phyloP scores from a whole-genome alignment of 495 filamentous ascomycete species.

The Wilcoxina mikolae region DNA sequence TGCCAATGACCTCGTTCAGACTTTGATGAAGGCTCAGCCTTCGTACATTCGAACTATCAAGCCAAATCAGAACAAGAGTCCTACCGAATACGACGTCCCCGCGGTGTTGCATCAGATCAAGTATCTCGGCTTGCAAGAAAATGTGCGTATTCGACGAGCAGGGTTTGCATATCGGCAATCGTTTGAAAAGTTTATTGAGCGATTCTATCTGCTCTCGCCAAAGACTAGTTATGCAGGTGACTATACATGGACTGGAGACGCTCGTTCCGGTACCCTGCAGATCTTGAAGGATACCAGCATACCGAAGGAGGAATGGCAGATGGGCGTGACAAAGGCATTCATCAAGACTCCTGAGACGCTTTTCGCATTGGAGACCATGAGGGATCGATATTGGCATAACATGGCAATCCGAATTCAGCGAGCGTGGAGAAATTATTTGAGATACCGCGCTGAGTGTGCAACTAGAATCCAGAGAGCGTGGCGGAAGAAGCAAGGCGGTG shows the following conservation, averaged over 20 bases:
- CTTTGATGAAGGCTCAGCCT: conserved; percentile 90
- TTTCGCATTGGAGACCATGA: conserved; percentile 94
- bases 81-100: conserved; percentile 71
- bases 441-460: conserved; percentile 82
- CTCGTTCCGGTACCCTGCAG: conserved; percentile 73
- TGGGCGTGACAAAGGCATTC: conserved; percentile 94
- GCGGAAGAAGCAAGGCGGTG: conserved; percentile 75
- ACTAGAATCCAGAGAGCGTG: conserved; percentile 90
- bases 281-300: conserved; percentile 95
- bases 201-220: conserved; percentile 89
- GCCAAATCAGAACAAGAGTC: conserved; percentile 96
- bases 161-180: conserved; percentile 97
- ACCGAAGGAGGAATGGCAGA: conserved; percentile 86
- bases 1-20: conserved; percentile 87
- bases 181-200: conserved; percentile 95
- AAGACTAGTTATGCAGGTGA: conserved; percentile 92
- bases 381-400: conserved; percentile 96
- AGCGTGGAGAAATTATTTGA: conserved; percentile 89
- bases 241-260: conserved; percentile 86
- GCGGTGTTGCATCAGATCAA: conserved; percentile 99
- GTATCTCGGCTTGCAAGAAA: conserved; percentile 95
- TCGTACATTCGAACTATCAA: conserved; percentile 99
- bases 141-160: conserved; percentile 90
- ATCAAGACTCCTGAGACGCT: conserved; percentile 97
- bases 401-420: conserved; percentile 97